These are phyloP conservation scores for Rusavskia elegans DNA, from an alignment of 495 filamentous ascomycete species.

Conservation along the genomic window DNA sequence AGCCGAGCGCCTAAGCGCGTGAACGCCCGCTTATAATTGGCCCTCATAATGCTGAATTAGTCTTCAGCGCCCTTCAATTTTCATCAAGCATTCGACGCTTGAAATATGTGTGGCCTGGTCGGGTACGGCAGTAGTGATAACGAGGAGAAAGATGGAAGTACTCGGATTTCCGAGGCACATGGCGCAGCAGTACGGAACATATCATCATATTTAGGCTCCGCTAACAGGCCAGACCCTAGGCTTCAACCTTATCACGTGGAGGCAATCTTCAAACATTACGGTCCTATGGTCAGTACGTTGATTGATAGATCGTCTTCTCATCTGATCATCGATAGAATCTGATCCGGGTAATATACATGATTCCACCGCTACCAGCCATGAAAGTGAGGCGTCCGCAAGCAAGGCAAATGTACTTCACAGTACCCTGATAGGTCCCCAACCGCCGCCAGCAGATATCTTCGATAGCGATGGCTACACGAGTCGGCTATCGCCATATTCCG, in stretches of 20 bases:
- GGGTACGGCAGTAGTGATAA: slow-evolving; percentile 59
- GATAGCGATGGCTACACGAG: slow-evolving; percentile 15
- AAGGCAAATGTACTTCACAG: not conserved
- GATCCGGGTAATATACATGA: no score
- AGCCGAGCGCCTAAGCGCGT: no score
- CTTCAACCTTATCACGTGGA: not conserved
- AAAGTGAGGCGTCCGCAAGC: not conserved
- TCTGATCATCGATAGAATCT: not conserved
- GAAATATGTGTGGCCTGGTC: slow-evolving; percentile 25
- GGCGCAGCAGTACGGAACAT: slow-evolving; percentile 7
- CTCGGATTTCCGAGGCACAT: not conserved
- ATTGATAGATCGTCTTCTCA: not conserved
- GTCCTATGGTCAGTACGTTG: not conserved
- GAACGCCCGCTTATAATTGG: no score
- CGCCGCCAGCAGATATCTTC: slow-evolving; percentile 13
- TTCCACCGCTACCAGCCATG: not conserved
- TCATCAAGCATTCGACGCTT: no score
- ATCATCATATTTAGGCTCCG: not conserved
- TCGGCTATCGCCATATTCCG: slow-evolving; percentile 53
- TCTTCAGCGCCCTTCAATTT: no score
- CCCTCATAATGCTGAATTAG: no score
- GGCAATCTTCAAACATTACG: not conserved
- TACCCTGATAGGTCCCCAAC: slow-evolving; percentile 5
- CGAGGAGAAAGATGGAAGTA: slow-evolving; percentile 42
- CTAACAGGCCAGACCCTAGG: slow-evolving; percentile 19